Base-by-base conservation (phyloP, 768 basidiomycete genomes). In the Amanita rubescens region DNA sequence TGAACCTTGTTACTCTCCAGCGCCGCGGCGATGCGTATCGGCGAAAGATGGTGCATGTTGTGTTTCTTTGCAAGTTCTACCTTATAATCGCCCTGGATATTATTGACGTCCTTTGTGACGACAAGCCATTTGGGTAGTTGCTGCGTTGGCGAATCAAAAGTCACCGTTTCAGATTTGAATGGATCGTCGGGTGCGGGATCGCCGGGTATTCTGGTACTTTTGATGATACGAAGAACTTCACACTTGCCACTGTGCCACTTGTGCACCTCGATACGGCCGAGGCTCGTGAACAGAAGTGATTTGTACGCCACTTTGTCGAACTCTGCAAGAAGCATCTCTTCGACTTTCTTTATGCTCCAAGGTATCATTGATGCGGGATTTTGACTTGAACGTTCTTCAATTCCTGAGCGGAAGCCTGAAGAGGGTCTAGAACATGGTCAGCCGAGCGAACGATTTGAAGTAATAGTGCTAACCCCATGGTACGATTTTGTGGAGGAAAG, bases 351-450 rank as follows among this genome's bases (percentile, higher is more conserved):
- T 0, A 62, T 25, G 7, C 63, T 58, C 59, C 68, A 70, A 43
- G 49, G 45, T 2, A 57, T 57, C 8, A 38, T 56, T 22, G 61
- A 63, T 15, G 72, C 60, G 3, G 55, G 53, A 7, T 64, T 62
- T 1, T 47, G 17, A 12, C 53, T 60, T 30, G 59, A 49, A 19
- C 71, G 70, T 0, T 50, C 34, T 15, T 50, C 8, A n/a, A 7
- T 62, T 65, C 27, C 77, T 65, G 14, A 79, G 63, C 27, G 79
- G 77, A 20, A 79, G 65, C 5, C 72, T 62, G 58, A 79, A 78
- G 14, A 78, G 49, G 15, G 76, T 77, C 76, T 77, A 3, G 41
- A 35, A 7, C 39, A 5, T 25, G 2, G 25, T 41, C 20, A 55
- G 30, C 20, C 37, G 61, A 54, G 55, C n/a, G 11, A 1, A 17